phyloP scores from a whole-genome alignment of 1,139 yeast species.

The Yamadazyma conglobata region DNA sequence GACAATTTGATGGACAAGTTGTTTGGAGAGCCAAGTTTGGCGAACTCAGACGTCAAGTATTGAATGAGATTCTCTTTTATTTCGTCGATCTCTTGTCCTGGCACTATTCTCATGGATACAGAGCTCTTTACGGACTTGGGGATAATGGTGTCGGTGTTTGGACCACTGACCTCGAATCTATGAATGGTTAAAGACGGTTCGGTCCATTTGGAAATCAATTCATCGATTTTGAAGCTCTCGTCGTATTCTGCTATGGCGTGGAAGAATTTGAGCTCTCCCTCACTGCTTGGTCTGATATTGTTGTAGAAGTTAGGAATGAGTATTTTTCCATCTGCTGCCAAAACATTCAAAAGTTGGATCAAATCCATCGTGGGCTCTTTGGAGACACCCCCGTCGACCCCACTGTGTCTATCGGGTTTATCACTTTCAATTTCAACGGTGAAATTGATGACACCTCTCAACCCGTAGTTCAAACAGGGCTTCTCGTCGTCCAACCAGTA shows the following conservation, averaged over 20 bases:
- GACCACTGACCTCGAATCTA: conserved; percentile 81
- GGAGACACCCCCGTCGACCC: conserved; percentile 91
- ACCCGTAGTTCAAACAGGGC: conserved; percentile 91
- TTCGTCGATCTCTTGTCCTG: conserved; percentile 68
- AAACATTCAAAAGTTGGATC: conserved; percentile 62
- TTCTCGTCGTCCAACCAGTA: conserved; percentile 89
- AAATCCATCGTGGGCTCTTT: conserved; percentile 89
- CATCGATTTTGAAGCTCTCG: conserved; percentile 34
- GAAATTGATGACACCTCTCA: conserved; percentile 86
- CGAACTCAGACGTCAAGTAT: conserved; percentile 37
- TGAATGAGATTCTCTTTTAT: conserved; percentile 50
- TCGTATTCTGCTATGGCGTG: conserved; percentile 50
- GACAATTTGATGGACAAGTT: conserved; percentile 54
- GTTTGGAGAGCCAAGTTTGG: conserved; percentile 54
- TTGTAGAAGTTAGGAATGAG: conserved; percentile 69
- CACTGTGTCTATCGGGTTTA: conserved; percentile 89
- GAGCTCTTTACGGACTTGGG: conserved; percentile 78
- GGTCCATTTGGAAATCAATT: conserved; percentile 83
- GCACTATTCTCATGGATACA: conserved; percentile 82
- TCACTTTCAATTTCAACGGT: conserved; percentile 67
- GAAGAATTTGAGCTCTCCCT: conserved; percentile 57
- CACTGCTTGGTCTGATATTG: conserved; percentile 53
- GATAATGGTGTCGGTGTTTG: conserved; percentile 84
- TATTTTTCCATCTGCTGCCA: conserved; percentile 59
- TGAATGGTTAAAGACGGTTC: conserved; percentile 91